A percentile compares a stretch with the other conserved stretches of the same genome.
These are phyloP conservation scores for Murraya paniculata DNA, from an alignment of 345 rosid species.

Conservation along the genomic window DNA sequence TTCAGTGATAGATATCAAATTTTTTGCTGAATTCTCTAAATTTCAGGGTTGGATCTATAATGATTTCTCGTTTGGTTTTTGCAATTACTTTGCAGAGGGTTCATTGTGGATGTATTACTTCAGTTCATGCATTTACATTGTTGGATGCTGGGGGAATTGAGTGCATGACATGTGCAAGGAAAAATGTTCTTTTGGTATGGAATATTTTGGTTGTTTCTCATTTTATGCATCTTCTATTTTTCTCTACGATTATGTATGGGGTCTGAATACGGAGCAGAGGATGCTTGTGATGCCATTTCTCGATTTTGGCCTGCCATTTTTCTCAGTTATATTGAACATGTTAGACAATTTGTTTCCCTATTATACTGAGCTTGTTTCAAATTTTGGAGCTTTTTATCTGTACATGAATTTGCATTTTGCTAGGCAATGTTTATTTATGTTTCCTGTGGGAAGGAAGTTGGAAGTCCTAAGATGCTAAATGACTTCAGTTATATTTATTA, in stretches of 20 bases:
- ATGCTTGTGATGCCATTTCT: background rate
- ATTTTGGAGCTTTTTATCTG: background rate
- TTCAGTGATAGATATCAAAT: background rate
- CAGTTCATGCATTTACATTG: slow-evolving; percentile 47
- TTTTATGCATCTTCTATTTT: background rate
- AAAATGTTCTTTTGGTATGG: slow-evolving; percentile 59
- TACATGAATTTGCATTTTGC: background rate
- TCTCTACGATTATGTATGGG: background rate
- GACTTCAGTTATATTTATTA: background rate
- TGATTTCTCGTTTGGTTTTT: slow-evolving; percentile 18
- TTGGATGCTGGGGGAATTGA: slow-evolving; percentile 96
- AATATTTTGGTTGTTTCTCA: slow-evolving; percentile 17
- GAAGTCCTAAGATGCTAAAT: background rate
- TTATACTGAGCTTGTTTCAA: background rate
- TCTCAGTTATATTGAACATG: background rate
- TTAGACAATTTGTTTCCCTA: background rate
- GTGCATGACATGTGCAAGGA: slow-evolving; percentile 73
- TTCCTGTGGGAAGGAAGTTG: background rate
- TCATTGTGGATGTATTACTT: slow-evolving; percentile 95
- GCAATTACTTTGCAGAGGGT: slow-evolving; percentile 51
- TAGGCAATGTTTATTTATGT: background rate
- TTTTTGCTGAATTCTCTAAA: slow-evolving; percentile 9
- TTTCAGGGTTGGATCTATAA: slow-evolving; percentile 11
- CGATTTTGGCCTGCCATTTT: background rate
- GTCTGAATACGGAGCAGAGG: background rate